These are phyloP conservation scores for Croton setiger DNA, from an alignment of 441 rosid species.

Conservation along the genomic window DNA sequence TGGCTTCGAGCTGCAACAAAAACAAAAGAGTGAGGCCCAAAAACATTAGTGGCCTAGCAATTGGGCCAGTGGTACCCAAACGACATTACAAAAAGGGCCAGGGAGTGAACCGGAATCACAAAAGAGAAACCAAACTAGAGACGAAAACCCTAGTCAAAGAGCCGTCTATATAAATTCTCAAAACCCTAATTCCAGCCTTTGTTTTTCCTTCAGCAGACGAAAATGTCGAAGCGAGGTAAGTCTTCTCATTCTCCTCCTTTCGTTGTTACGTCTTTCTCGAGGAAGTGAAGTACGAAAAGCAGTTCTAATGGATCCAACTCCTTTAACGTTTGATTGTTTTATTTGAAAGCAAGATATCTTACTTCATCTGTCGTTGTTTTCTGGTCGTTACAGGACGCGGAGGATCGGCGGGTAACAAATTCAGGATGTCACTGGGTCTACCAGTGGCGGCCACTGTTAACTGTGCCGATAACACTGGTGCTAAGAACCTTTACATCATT, in stretches of 20 bases:
- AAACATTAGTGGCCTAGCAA: too few relatives aligned
- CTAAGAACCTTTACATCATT: constrained; percentile 78
- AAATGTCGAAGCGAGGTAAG: constrained; percentile 73
- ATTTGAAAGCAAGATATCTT: not conserved
- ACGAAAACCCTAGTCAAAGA: constrained; percentile 25
- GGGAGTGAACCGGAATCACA: constrained; percentile 11
- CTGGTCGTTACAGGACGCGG: constrained; percentile 51
- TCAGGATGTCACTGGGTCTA: constrained; percentile 96
- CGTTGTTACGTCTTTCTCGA: not conserved
- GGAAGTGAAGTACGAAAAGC: not conserved
- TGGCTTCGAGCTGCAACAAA: too few relatives aligned
- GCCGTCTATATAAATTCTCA: constrained; percentile 18
- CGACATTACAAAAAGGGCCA: not conserved
- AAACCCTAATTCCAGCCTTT: constrained; percentile 7
- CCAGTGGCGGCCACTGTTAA: constrained; percentile 96
- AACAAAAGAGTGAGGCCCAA: too few relatives aligned
- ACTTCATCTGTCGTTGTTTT: not conserved
- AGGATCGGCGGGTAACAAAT: constrained; percentile 90
- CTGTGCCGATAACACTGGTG: constrained; percentile 93
- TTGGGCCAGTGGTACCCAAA: not conserved
- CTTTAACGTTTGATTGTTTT: not conserved
- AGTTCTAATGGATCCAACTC: not conserved
- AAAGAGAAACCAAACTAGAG: not conserved
- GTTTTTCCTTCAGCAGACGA: constrained; percentile 29
- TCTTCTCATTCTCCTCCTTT: not conserved